A percentile compares a stretch with the other conserved stretches of the same genome.
phyloP scores from a whole-genome alignment of 257 asterid species.

The Solanum medicagineum region DNA sequence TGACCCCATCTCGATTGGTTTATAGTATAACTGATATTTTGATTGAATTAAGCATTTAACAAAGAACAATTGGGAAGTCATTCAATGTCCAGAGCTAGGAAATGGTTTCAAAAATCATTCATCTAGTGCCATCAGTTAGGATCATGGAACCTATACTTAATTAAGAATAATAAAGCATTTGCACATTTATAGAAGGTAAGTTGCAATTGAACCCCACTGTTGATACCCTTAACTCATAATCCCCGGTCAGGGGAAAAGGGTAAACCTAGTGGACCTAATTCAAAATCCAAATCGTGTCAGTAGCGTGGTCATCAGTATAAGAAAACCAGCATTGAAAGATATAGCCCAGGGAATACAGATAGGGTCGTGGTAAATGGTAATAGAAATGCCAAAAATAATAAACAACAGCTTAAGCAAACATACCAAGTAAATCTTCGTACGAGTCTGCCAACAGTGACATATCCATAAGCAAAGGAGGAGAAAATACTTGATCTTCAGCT shows the following conservation, averaged over 20 bases:
- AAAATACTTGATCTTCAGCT: constrained; percentile 74
- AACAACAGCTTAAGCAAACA: constrained; percentile 1
- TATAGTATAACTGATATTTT: neutral
- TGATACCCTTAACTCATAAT: neutral
- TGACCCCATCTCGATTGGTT: neutral
- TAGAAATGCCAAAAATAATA: neutral
- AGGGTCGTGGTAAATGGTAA: neutral
- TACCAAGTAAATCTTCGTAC: constrained; percentile 96
- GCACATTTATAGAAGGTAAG: neutral
- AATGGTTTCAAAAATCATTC: neutral
- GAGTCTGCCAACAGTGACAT: constrained; percentile 57
- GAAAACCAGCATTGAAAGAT: neutral
- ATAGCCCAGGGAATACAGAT: neutral
- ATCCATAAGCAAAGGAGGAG: constrained; percentile 92
- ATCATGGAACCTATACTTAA: neutral
- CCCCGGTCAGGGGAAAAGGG: neutral
- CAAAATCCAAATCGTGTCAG: neutral
- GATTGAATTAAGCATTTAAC: neutral
- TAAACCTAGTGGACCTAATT: neutral
- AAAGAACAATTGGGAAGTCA: neutral
- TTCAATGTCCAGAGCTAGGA: neutral
- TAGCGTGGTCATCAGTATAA: neutral
- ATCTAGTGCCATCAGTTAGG: neutral
- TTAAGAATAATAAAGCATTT: neutral
- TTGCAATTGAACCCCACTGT: neutral